These are phyloP conservation scores for Penicillium macrosclerotiorum DNA, from an alignment of 495 filamentous ascomycete species.

Conservation along the genomic window DNA sequence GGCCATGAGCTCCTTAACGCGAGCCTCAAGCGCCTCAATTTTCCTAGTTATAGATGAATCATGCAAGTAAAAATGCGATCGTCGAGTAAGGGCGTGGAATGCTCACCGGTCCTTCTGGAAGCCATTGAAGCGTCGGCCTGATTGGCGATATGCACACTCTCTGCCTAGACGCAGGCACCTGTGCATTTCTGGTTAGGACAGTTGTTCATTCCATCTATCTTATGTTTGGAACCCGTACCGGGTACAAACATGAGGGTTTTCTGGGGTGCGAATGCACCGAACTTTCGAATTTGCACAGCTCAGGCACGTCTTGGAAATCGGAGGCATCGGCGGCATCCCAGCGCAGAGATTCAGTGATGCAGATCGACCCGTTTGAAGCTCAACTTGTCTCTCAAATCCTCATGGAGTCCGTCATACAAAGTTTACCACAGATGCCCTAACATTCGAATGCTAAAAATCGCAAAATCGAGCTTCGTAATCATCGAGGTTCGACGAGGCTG, in stretches of 20 bases:
- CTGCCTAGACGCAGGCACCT: slow-evolving; percentile 23
- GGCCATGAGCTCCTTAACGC: slow-evolving; percentile 14
- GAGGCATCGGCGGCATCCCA: slow-evolving; percentile 1
- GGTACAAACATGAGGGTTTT: slow-evolving; percentile 11
- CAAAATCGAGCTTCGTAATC: too few species aligned
- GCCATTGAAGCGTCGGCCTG: slow-evolving; percentile 23
- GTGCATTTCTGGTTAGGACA: background rate
- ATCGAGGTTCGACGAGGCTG: too few species aligned
- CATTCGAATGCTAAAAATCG: too few species aligned
- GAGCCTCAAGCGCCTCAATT: slow-evolving; percentile 23
- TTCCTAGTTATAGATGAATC: slow-evolving; percentile 6
- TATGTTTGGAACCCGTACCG: slow-evolving; percentile 2
- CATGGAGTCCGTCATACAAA: too few species aligned
- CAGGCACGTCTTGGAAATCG: slow-evolving; percentile 20
- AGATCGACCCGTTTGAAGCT: background rate
- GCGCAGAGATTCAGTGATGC: background rate
- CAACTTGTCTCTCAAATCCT: too few species aligned
- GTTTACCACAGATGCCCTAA: too few species aligned
- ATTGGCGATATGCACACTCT: slow-evolving; percentile 22
- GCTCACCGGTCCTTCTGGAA: slow-evolving; percentile 25
- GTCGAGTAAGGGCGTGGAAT: background rate
- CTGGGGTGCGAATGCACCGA: slow-evolving; percentile 19
- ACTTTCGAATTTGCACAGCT: slow-evolving; percentile 28
- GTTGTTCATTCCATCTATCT: background rate
- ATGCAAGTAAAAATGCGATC: too few species aligned